These are phyloP conservation scores for Vitis rupestris DNA, from an alignment of 164 flowering plant genomes.

Conservation along the genomic window DNA sequence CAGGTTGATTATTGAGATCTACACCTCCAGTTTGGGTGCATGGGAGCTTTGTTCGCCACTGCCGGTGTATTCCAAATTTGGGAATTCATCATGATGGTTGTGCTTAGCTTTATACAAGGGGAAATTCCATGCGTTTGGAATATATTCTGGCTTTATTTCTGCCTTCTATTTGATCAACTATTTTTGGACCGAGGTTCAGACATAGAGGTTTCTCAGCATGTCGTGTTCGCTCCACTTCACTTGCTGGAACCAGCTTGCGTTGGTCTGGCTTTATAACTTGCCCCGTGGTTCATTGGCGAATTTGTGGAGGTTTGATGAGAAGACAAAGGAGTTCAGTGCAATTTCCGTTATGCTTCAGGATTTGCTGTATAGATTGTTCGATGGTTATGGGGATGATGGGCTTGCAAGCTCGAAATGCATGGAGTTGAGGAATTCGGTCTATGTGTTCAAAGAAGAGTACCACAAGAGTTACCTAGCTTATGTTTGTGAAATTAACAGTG, in stretches of 20 bases:
- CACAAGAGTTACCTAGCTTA: conserved; percentile 25
- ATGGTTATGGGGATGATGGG: conserved; percentile 48
- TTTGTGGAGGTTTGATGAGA: conserved; percentile 54
- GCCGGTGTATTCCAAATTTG: conserved; percentile 46
- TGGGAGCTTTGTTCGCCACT: conserved; percentile 63
- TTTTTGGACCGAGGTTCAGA: conserved; percentile 53
- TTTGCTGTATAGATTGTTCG: conserved; percentile 49
- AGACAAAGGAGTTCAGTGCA: conserved; percentile 56
- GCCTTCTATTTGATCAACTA: conserved; percentile 40
- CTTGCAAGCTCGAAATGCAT: conserved; percentile 35
- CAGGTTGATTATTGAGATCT: conserved; percentile 55
- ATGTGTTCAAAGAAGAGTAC: too few relatives aligned
- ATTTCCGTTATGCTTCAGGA: conserved; percentile 61
- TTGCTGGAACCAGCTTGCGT: conserved; percentile 12
- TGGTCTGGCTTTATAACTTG: conserved; percentile 32
- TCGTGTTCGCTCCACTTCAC: conserved; percentile 53
- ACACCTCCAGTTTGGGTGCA: conserved; percentile 34
- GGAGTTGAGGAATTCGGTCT: too few relatives aligned
- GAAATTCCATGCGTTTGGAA: conserved; percentile 51
- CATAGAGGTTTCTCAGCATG: conserved; percentile 54
- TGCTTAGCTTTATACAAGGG: conserved; percentile 50
- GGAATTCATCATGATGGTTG: conserved; percentile 44
- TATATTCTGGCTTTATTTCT: conserved; percentile 43
- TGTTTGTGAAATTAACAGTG: conserved; percentile 46
- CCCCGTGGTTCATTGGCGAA: conserved; percentile 38